Base-by-base conservation (phyloP, 345 rosid species). In the Ceriops decandra region DNA sequence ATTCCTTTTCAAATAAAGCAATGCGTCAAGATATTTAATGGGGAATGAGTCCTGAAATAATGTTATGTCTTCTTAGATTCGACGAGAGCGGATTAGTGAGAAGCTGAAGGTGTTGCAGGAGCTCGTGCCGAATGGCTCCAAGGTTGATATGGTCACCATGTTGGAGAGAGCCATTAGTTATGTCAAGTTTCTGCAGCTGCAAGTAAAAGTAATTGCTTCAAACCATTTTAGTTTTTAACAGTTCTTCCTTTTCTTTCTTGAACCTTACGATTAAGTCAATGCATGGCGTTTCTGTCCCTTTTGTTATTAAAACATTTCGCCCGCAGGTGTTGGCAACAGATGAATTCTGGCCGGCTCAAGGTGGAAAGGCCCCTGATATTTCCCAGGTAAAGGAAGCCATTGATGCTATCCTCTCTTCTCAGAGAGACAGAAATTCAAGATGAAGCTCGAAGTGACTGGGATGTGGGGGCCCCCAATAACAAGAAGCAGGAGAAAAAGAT, bases 271-370 rank as follows among this genome's bases (percentile, higher is more conserved):
- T 2, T 13, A 13, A 13, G 49, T 11, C 49, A 42, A 42, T 0
- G 49, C 49, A 13, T 42, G 49, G 49, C 49, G 13, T 42, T 42
- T 42, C 13, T 42, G 47, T 13, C 19, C 49, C 17, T 3, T 13
- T 13, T 42, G 49, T 42, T 42, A 13, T 42, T 42, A 13, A 11
- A 42, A 42, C 49, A 13, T 27, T 32, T 64, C 27, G 36, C 46
- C 20, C 53, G 32, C 64, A 92, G 98, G 98, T 93, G 7, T 76
- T 95, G 73, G 97, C 96, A 5, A 84, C 99, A 0, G 99, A 95
- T 79, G 99, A 95, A 60, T 91, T 95, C 77, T 95, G 99, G 99
- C 99, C 99, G 1, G 90, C 77, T 1, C 95, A 88, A 69, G 97
- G 95, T 51, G 95, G 91, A 56, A 95, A 87, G 80, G 97, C 95